Evolutionary conservation across 768 basidiomycete species (phyloP).

Genomic region (Collybia sordida): DNA sequence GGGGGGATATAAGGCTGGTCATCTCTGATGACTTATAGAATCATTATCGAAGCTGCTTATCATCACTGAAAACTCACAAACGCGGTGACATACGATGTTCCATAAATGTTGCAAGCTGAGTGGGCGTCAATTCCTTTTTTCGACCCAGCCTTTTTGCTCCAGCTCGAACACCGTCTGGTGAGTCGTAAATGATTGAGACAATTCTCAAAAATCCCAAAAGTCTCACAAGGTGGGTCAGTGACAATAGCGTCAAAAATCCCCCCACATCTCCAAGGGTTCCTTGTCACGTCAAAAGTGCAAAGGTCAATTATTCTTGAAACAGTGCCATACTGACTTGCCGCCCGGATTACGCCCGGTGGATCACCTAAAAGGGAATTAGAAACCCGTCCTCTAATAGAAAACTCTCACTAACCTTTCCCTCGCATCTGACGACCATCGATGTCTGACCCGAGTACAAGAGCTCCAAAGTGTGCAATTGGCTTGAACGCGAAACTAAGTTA

Average conservation of each 20-base stretch:
- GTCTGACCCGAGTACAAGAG: slow-evolving; percentile 86
- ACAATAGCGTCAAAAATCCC: slow-evolving; percentile 91
- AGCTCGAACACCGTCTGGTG: slow-evolving; percentile 86
- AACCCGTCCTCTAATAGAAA: not conserved
- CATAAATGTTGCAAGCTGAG: slow-evolving; percentile 33
- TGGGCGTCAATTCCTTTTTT: slow-evolving; percentile 47
- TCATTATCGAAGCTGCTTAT: not conserved
- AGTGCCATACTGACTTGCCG: slow-evolving; percentile 84
- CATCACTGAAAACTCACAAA: slow-evolving; percentile 36
- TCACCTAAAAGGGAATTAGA: slow-evolving; percentile 25
- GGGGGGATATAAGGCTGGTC: slow-evolving; percentile 4
- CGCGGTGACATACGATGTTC: slow-evolving; percentile 37
- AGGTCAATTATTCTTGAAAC: slow-evolving; percentile 75
- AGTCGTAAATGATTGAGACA: not conserved
- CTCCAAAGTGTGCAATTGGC: slow-evolving; percentile 89
- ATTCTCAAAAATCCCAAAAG: no score
- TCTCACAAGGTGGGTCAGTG: slow-evolving; percentile 91
- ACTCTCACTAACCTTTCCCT: slow-evolving; percentile 66
- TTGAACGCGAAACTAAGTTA: slow-evolving; percentile 23
- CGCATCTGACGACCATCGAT: slow-evolving; percentile 98
- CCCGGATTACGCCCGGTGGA: slow-evolving; percentile 71
- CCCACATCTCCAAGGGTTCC: slow-evolving; percentile 86
- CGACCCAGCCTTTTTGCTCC: slow-evolving; percentile 82
- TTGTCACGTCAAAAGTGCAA: slow-evolving; percentile 91
- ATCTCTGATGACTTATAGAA: not conserved